phyloP scores from a whole-genome alignment of 148 eudicot species.

The Mesembryanthemum crystallinum region DNA sequence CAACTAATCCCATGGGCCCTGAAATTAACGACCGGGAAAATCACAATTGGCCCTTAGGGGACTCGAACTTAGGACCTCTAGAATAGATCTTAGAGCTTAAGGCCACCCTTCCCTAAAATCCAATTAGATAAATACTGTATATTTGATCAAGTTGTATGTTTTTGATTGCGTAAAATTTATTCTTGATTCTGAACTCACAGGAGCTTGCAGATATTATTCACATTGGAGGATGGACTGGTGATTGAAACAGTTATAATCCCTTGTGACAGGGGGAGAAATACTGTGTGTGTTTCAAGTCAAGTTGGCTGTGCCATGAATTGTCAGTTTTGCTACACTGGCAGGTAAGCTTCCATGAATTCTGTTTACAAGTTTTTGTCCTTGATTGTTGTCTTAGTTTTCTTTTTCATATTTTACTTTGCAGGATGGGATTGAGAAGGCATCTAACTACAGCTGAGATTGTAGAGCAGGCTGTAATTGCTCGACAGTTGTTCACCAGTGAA shows the following conservation, averaged over 20 bases:
- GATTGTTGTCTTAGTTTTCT: neutral
- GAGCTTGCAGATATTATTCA: slow-evolving; percentile 90
- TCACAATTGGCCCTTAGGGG: no score
- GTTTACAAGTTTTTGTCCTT: neutral
- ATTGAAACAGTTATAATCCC: slow-evolving; percentile 93
- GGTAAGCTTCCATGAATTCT: slow-evolving; percentile 42
- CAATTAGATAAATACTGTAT: neutral
- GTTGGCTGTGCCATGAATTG: slow-evolving; percentile 99
- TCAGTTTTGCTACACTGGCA: slow-evolving; percentile 98
- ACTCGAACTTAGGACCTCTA: no score
- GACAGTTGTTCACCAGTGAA: slow-evolving; percentile 69
- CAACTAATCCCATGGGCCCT: no score
- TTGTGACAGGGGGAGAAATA: slow-evolving; percentile 69
- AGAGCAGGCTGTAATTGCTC: slow-evolving; percentile 84
- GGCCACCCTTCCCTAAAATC: neutral
- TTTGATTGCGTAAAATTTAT: slow-evolving; percentile 40
- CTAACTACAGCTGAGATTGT: slow-evolving; percentile 83
- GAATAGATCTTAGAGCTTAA: no score
- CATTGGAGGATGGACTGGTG: slow-evolving; percentile 84
- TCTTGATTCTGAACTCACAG: slow-evolving; percentile 74
- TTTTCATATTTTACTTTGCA: slow-evolving; percentile 31
- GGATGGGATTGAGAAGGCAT: slow-evolving; percentile 88
- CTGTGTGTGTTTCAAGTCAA: slow-evolving; percentile 97
- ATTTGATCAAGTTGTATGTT: neutral
- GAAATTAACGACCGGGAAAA: no score